Evolutionary conservation across 164 flowering plant species (phyloP).

Genomic region (Tetracentron sinense): DNA sequence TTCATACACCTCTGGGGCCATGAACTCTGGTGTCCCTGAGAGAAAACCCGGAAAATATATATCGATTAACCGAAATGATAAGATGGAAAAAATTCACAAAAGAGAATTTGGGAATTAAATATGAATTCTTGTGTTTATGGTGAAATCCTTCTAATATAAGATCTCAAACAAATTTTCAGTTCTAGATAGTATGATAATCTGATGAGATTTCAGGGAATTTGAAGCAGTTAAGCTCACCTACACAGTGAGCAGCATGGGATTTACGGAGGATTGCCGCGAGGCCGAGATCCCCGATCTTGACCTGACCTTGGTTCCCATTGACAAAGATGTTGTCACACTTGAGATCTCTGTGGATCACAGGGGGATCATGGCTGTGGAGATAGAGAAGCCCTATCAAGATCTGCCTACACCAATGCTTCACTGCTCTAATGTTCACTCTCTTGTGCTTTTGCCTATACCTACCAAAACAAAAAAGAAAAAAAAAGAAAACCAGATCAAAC

Average conservation of each 20-base stretch:
- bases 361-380: constrained; percentile 88
- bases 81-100: background rate
- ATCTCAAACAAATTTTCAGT: background rate
- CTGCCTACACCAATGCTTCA: constrained; percentile 99
- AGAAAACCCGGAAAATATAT: background rate
- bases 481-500: background rate
- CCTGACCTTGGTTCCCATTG: constrained; percentile 95
- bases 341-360: constrained; percentile 93
- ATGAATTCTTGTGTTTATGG: background rate
- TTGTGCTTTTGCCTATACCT: constrained; percentile 91
- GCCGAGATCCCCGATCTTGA: constrained; percentile 96
- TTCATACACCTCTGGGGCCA: constrained; percentile 97
- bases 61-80: background rate
- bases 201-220: too few species aligned
- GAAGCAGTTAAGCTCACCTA: constrained; percentile 52
- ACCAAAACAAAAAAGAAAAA: constrained; percentile 10
- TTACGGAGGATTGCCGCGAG: constrained; percentile 88
- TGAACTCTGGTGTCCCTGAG: constrained; percentile 97
- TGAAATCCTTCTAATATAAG: too few species aligned
- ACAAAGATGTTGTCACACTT: constrained; percentile 96
- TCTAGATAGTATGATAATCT: background rate
- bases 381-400: constrained; percentile 85
- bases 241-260: constrained; percentile 87
- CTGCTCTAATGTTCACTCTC: constrained; percentile 82
- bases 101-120: background rate